Percentiles rank a stretch among this genome's conserved stretches.
phyloP scores from a whole-genome alignment of 2,329 filamentous ascomycete species.

The Cercospora berteroae region DNA sequence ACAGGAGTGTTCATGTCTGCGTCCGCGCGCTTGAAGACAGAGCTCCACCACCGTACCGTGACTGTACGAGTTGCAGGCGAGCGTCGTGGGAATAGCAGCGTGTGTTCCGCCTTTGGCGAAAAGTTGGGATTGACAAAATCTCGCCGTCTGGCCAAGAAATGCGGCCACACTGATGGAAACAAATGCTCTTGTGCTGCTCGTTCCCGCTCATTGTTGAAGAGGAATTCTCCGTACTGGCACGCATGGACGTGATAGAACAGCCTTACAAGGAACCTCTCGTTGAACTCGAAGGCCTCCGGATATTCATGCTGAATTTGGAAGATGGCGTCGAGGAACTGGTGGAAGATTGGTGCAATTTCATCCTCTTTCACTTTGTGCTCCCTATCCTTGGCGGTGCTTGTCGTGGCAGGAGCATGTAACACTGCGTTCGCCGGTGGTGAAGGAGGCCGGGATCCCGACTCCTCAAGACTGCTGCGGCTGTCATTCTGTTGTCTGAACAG shows the following conservation, averaged over 20 bases:
- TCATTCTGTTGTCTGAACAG: constrained; percentile 49
- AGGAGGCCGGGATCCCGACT: constrained; percentile 40
- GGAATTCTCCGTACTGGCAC: constrained; percentile 93
- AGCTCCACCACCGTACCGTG: constrained; percentile 91
- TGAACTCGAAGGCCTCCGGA: constrained; percentile 90
- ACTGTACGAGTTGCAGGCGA: constrained; percentile 34
- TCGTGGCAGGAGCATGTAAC: constrained; percentile 48
- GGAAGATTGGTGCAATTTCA: constrained; percentile 93
- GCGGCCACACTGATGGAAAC: constrained; percentile 91
- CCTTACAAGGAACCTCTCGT: constrained; percentile 85
- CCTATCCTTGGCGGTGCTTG: constrained; percentile 52
- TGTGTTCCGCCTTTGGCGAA: constrained; percentile 72
- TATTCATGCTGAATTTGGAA: constrained; percentile 87
- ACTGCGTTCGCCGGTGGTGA: constrained; percentile 44
- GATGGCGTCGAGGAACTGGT: constrained; percentile 92
- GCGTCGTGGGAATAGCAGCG: constrained; percentile 72
- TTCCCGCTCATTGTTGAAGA: constrained; percentile 93
- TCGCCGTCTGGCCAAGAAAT: constrained; percentile 76
- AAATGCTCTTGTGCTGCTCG: constrained; percentile 64
- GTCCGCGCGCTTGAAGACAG: constrained; percentile 80
- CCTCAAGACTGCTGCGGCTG: constrained; percentile 62
- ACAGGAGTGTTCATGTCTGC: constrained; percentile 82
- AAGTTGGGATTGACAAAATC: constrained; percentile 85
- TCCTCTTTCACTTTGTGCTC: constrained; percentile 72
- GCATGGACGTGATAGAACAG: constrained; percentile 92